Percentiles rank a stretch among this genome's conserved stretches.
phyloP scores from a whole-genome alignment of 345 rosid genomes.

The Lagerstroemia speciosa region DNA sequence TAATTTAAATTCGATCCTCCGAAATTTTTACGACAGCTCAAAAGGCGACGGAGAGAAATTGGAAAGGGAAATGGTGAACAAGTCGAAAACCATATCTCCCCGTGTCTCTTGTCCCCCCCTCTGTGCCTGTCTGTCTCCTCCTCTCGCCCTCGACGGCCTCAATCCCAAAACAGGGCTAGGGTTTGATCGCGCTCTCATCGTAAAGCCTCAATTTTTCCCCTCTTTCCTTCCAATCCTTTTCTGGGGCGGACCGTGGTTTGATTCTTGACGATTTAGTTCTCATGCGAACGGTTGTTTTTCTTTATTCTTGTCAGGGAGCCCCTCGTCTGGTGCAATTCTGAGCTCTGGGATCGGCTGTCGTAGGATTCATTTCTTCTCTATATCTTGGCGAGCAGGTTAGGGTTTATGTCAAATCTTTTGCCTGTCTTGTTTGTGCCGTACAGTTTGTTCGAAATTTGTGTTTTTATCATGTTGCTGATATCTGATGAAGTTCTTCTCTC shows the following conservation, averaged over 20 bases:
- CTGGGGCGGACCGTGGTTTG: conserved; percentile 1
- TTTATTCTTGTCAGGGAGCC: conserved; percentile 1
- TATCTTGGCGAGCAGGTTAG: conserved; percentile 12
- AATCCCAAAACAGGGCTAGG: conserved; percentile 21
- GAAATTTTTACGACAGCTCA: too few species aligned
- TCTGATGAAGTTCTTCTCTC: neutral
- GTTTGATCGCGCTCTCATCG: conserved; percentile 5
- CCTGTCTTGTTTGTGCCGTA: neutral
- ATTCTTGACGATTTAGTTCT: neutral
- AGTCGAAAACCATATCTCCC: neutral
- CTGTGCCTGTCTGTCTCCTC: conserved; percentile 2
- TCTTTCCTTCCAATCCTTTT: neutral
- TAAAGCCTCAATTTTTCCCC: neutral
- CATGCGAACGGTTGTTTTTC: neutral
- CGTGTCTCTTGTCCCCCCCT: neutral
- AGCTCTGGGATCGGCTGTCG: conserved; percentile 9
- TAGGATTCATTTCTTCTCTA: neutral
- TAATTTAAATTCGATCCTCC: too few species aligned
- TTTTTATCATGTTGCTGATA: neutral
- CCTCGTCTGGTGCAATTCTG: conserved; percentile 9
- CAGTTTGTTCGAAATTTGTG: conserved; percentile 1
- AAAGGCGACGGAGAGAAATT: neutral
- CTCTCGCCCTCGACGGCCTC: conserved; percentile 26
- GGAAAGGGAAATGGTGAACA: neutral
- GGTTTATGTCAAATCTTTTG: neutral